Percentiles rank a stretch among this genome's conserved stretches.
Evolutionary conservation across 2,329 filamentous ascomycete species (phyloP).

Genomic region (Cryphonectria radicalis): DNA sequence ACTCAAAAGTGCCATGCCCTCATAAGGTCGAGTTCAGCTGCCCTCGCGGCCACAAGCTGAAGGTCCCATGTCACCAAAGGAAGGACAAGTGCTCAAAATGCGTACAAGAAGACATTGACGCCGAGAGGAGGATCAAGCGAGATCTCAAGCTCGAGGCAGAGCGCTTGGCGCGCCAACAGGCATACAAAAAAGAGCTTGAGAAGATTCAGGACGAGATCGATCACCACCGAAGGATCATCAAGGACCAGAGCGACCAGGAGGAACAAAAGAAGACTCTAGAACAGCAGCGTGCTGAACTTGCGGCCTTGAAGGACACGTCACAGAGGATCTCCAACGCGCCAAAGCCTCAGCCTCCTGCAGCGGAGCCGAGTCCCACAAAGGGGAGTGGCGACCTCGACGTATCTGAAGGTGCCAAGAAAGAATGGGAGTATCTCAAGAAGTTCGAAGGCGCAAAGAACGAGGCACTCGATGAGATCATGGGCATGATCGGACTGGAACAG

Average conservation of each 20-base stretch:
- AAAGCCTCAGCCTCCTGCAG: slow-evolving; percentile 7
- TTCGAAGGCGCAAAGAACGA: slow-evolving; percentile 54
- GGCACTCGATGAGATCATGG: slow-evolving; percentile 67
- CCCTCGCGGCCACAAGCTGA: slow-evolving; percentile 52
- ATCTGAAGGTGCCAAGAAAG: slow-evolving; percentile 43
- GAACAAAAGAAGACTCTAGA: slow-evolving; percentile 48
- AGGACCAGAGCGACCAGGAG: slow-evolving; percentile 49
- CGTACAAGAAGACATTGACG: slow-evolving; percentile 50
- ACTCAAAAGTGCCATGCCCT: slow-evolving; percentile 51
- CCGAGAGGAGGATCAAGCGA: slow-evolving; percentile 47
- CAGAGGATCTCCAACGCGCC: slow-evolving; percentile 28
- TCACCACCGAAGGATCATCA: slow-evolving; percentile 47
- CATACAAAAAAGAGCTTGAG: slow-evolving; percentile 50
- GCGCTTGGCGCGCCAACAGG: slow-evolving; percentile 48
- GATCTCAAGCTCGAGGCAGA: slow-evolving; percentile 56
- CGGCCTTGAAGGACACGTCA: slow-evolving; percentile 42
- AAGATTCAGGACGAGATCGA: slow-evolving; percentile 59
- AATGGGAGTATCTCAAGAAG: slow-evolving; percentile 67
- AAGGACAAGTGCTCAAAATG: slow-evolving; percentile 55
- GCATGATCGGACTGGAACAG: slow-evolving; percentile 70
- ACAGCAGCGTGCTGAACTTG: slow-evolving; percentile 53
- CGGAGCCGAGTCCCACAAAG: background rate
- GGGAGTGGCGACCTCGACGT: slow-evolving; percentile 21
- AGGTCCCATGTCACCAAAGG: slow-evolving; percentile 49
- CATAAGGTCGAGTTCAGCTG: slow-evolving; percentile 52